phyloP scores from a whole-genome alignment of 2,329 filamentous ascomycete species.

The Trichoderma breve region DNA sequence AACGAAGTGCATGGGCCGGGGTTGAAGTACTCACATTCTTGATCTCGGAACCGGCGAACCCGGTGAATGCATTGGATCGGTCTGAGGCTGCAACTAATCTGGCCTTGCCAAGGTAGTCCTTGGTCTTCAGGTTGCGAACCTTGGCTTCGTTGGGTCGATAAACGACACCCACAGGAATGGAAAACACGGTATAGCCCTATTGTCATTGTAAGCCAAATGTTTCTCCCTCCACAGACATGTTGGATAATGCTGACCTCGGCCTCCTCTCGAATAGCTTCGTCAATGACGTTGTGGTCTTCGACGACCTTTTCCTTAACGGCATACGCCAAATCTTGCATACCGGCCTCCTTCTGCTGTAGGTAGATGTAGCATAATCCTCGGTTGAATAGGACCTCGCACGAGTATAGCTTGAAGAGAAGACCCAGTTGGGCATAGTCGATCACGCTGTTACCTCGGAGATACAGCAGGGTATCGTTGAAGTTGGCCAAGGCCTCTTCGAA shows the following conservation, averaged over 20 bases:
- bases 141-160: constrained; percentile 97
- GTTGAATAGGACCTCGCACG: constrained; percentile 97
- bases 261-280: constrained; percentile 90
- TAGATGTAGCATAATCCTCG: constrained; percentile 97
- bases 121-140: constrained; percentile 95
- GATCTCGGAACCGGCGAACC: constrained; percentile 75
- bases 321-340: constrained; percentile 85
- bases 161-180: constrained; percentile 91
- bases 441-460: constrained; percentile 91
- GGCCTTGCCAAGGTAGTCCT: constrained; percentile 97
- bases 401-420: constrained; percentile 93
- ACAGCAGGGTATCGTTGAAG: constrained; percentile 96
- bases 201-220: constrained; percentile 28
- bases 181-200: constrained; percentile 96
- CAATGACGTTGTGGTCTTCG: constrained; percentile 94
- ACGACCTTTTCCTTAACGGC: constrained; percentile 96
- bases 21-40: constrained; percentile 58
- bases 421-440: constrained; percentile 98
- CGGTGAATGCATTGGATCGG: constrained; percentile 74
- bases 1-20: not conserved
- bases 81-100: constrained; percentile 86
- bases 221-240: not conserved
- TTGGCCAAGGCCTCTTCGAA: constrained; percentile 97
- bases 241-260: constrained; percentile 67
- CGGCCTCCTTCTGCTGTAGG: constrained; percentile 83